Evolutionary conservation across 768 basidiomycete genomes (phyloP), one percentile per base, ranked within the genome.

Genomic region (Amanita jacksonii): DNA sequence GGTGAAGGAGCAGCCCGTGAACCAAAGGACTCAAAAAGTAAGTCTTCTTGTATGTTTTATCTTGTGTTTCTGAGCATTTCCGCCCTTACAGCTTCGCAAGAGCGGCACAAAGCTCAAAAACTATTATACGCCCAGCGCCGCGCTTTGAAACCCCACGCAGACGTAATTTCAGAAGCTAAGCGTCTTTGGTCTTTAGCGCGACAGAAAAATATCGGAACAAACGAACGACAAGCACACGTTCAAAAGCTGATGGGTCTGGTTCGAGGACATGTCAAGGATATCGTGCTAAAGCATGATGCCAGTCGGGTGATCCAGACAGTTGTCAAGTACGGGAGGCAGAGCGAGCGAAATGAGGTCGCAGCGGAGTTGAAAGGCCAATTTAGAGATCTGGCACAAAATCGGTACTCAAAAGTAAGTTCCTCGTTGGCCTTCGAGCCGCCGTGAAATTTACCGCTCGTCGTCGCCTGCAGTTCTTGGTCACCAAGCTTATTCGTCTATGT

Each of bases 261-360:
- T 16, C 76, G 83, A 16, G 90, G 89, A 4, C 79, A 80, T 51
- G 79, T 94, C 34, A 80, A 81, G 48, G 90, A 92, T 24, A 79
- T 94, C 28, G 82, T 86, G 1, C 74, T 88, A 57, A 94, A 92
- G 61, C 92, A 94, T 54, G 90, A 94, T 60, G 90, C 89, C 6
- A 90, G 88, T 54, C 76, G 82, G 51, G 89, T 89, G 48, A 76
- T 86, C 16, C 84, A 86, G 59, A 85, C 79, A 0, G 67, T 85
- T 9, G 84, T 94, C 38, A 92, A 86, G 56, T 77, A 84, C 47
- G 92, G 92, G 3, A 70, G 76, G 15, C 82, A 72, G 52, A 68
- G 69, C 49, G 84, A 93, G 60, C 62, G 90, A 35, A 76, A 87
- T 32, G 81, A 88, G 57, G 74, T 96, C 38, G 92, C 89, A 0